Percentiles rank a stretch among this genome's conserved stretches.
Evolutionary conservation across 2,329 filamentous ascomycete genomes (phyloP).

Genomic region (Aspergillus sp.): DNA sequence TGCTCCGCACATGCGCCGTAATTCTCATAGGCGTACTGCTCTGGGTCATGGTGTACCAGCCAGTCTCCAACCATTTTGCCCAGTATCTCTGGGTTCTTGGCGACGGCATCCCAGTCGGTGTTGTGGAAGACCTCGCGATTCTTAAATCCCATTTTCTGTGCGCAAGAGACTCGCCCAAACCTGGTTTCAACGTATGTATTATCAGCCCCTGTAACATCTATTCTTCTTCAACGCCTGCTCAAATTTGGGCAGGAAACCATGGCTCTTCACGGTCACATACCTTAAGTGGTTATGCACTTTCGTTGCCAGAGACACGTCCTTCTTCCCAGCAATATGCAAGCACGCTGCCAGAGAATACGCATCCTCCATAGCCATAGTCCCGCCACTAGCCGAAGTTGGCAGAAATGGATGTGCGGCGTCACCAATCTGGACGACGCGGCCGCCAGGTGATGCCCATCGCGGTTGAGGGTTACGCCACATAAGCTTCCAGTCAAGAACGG

Average conservation of each 20-base stretch:
- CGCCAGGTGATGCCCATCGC: constrained; percentile 28
- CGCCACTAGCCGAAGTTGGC: constrained; percentile 5
- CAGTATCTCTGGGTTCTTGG: constrained; percentile 2
- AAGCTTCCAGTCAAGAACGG: constrained; percentile 46
- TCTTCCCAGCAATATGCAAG: constrained; percentile 38
- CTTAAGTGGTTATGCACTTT: constrained; percentile 17
- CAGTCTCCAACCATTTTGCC: constrained; percentile 3
- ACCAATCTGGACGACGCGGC: constrained; percentile 7
- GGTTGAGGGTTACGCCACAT: constrained; percentile 45
- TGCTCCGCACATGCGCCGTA: constrained; percentile 3
- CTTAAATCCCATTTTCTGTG: constrained; percentile 44
- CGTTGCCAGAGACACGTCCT: constrained; percentile 23
- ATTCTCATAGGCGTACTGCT: constrained; percentile 10
- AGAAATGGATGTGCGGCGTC: constrained; percentile 9
- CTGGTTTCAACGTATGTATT: background rate
- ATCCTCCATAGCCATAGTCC: constrained; percentile 6
- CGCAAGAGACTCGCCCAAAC: constrained; percentile 42
- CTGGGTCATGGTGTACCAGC: constrained; percentile 8
- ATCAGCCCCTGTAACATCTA: background rate
- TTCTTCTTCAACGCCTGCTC: too few species aligned
- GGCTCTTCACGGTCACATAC: constrained; percentile 20
- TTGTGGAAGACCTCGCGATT: constrained; percentile 26
- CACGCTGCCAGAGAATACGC: constrained; percentile 25
- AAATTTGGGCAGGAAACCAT: background rate
- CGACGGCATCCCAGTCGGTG: constrained; percentile 7